Percentiles rank a stretch among this genome's conserved stretches.
Conservation (phyloP, 2,329 filamentous ascomycete species). For the Penicillium sp. region DNA sequence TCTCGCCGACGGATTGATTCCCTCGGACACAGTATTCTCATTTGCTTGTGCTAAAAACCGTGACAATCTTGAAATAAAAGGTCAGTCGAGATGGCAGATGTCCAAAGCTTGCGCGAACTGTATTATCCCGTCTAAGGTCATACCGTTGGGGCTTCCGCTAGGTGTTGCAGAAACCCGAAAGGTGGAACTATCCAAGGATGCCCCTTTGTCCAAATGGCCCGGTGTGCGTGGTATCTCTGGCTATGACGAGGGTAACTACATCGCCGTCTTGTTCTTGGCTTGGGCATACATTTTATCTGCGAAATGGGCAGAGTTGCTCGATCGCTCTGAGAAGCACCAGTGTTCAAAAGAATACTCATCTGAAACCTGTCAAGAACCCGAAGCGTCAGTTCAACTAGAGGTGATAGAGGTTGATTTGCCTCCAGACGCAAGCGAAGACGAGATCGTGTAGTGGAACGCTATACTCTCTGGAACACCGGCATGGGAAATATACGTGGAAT, state of each 20-base stretch:
- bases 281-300: slow-evolving; percentile 30
- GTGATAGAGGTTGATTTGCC: not conserved
- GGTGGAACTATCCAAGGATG: not conserved
- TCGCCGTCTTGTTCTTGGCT: slow-evolving; percentile 23
- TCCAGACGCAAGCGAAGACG: not conserved
- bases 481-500: not conserved
- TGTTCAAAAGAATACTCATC: slow-evolving; percentile 2
- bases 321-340: slow-evolving; percentile 18
- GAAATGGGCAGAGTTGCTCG: slow-evolving; percentile 25
- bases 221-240: slow-evolving; percentile 17
- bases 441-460: not conserved
- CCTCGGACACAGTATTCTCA: not conserved
- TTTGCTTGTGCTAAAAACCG: not conserved
- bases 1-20: not conserved
- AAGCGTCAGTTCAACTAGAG: not conserved
- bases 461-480: not conserved
- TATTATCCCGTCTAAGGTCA: not conserved
- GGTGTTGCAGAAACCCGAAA: not conserved
- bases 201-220: slow-evolving; percentile 20
- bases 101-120: not conserved
- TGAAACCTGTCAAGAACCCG: not conserved
- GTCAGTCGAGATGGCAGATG: not conserved
- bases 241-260: slow-evolving; percentile 25
- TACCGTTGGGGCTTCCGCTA: not conserved
- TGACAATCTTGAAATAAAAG: not conserved